These are phyloP conservation scores for Fomitopsis palustris DNA, from an alignment of 1,284 basidiomycete species.

Conservation along the genomic window DNA sequence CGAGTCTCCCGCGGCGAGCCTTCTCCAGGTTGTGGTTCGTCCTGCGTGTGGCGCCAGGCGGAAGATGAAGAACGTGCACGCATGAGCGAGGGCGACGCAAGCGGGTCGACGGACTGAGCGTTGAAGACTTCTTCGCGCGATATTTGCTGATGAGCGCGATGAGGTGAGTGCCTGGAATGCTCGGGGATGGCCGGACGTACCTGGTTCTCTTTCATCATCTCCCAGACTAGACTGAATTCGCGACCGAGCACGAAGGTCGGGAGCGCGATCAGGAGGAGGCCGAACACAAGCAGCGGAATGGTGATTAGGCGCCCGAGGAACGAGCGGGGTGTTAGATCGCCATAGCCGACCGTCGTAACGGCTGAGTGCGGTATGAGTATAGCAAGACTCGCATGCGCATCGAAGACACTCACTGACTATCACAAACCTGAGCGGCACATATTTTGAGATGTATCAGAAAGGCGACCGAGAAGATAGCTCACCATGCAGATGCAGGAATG, in stretches of 20 bases:
- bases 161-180: conserved; percentile 2
- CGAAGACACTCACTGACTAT: conserved; percentile 49
- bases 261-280: conserved; percentile 81
- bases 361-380: conserved; percentile 36
- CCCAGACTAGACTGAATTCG: conserved; percentile 87
- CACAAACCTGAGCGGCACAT: conserved; percentile 40
- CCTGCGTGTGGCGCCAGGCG: conserved; percentile 18
- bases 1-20: conserved; percentile 16
- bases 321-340: conserved; percentile 82
- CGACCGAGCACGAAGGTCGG: conserved; percentile 86
- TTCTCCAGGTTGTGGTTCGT: conserved; percentile 17
- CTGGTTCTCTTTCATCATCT: conserved; percentile 61
- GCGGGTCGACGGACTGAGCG: conserved; percentile 12
- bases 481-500: conserved; percentile 79
- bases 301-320: conserved; percentile 82
- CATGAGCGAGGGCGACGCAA: conserved; percentile 18
- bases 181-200: conserved; percentile 24
- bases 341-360: conserved; percentile 84
- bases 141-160: neutral
- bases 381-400: neutral
- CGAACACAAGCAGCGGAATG: conserved; percentile 81
- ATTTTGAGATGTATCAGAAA: neutral
- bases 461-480: conserved; percentile 15
- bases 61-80: conserved; percentile 10
- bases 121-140: conserved; percentile 13